phyloP scores from a whole-genome alignment of 2,329 filamentous ascomycete species.

The Sodiomyces alkalinus region DNA sequence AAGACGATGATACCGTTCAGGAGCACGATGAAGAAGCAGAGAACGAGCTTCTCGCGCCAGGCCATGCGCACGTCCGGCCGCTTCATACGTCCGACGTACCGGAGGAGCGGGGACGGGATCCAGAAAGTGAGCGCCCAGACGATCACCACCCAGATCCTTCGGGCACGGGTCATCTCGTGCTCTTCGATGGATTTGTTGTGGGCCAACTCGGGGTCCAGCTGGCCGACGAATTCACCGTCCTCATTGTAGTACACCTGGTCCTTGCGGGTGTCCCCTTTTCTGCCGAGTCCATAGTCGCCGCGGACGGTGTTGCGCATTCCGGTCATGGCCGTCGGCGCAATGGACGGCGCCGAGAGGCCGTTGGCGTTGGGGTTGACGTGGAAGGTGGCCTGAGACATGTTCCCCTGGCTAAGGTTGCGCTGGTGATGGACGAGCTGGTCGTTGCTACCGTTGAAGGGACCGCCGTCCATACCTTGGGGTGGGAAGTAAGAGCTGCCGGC shows the following conservation, averaged over 20 bases:
- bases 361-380: slow-evolving; percentile 24
- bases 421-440: slow-evolving; percentile 52
- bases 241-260: slow-evolving; percentile 60
- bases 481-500: slow-evolving; percentile 56
- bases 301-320: slow-evolving; percentile 31
- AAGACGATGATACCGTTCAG: slow-evolving; percentile 76
- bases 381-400: slow-evolving; percentile 36
- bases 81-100: slow-evolving; percentile 85
- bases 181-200: slow-evolving; percentile 64
- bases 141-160: slow-evolving; percentile 65
- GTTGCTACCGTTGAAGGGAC: slow-evolving; percentile 50
- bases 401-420: slow-evolving; percentile 40
- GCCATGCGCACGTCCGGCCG: slow-evolving; percentile 92
- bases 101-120: slow-evolving; percentile 77
- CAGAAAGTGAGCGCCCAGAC: slow-evolving; percentile 86
- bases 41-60: slow-evolving; percentile 87
- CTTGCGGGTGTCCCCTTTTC: slow-evolving; percentile 67
- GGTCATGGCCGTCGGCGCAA: slow-evolving; percentile 33
- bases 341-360: slow-evolving; percentile 37
- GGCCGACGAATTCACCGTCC: slow-evolving; percentile 52
- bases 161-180: slow-evolving; percentile 42
- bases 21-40: slow-evolving; percentile 66
- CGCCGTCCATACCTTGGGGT: slow-evolving; percentile 41
- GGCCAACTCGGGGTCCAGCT: slow-evolving; percentile 63
- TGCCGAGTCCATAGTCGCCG: slow-evolving; percentile 82